Percentiles rank a stretch among this genome's conserved stretches.
Evolutionary conservation across 1,284 basidiomycete species (phyloP).

Genomic region (Chondrostereum purpureum): DNA sequence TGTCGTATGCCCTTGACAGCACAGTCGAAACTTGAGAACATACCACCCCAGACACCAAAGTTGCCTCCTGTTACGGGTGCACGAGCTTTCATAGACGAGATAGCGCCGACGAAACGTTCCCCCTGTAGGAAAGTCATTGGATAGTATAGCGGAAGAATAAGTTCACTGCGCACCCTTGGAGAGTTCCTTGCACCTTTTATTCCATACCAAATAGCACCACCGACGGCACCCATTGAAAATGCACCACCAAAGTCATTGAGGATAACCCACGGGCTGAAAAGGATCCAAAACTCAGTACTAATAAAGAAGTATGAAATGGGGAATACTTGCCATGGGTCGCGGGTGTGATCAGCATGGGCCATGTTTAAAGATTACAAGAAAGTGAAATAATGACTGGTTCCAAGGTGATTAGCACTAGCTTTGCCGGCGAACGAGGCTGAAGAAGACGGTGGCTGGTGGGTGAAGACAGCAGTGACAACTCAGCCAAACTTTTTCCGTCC

Average conservation of each 20-base stretch:
- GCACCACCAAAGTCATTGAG: constrained; percentile 98
- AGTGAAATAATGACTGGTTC: too few species aligned
- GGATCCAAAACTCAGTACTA: constrained; percentile 2
- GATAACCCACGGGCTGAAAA: constrained; percentile 89
- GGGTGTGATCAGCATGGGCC: constrained; percentile 86
- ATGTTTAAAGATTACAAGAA: too few species aligned
- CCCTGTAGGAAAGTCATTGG: constrained; percentile 48
- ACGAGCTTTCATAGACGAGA: constrained; percentile 96
- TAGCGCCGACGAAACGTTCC: constrained; percentile 87
- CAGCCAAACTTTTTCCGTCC: too few species aligned
- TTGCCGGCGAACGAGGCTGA: too few species aligned
- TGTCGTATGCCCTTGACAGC: constrained; percentile 95
- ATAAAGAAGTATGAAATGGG: background rate
- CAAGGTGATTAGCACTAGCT: too few species aligned
- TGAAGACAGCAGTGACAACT: too few species aligned
- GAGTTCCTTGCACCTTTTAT: constrained; percentile 98
- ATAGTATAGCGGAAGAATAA: constrained; percentile 1
- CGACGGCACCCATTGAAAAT: constrained; percentile 92
- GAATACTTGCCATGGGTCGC: constrained; percentile 78
- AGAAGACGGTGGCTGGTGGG: too few species aligned
- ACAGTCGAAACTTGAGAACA: constrained; percentile 97
- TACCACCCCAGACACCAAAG: constrained; percentile 97
- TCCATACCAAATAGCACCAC: constrained; percentile 98
- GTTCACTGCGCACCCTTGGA: constrained; percentile 61
- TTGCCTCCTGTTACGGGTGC: constrained; percentile 98